These are phyloP conservation scores for Petrea volubilis DNA, from an alignment of 257 asterid species.

Conservation along the genomic window DNA sequence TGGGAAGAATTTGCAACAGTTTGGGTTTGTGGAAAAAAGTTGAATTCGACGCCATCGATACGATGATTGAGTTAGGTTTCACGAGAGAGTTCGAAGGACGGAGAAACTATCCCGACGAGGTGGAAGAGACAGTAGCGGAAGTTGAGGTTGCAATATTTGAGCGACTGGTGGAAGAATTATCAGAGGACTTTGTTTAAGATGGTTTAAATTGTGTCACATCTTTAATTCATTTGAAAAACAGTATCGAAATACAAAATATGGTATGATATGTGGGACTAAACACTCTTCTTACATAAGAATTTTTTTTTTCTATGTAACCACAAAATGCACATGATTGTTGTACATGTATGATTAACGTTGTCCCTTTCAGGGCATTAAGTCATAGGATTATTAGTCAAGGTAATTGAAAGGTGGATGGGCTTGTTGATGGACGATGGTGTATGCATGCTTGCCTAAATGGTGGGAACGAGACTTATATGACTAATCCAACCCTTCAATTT, in stretches of 20 bases:
- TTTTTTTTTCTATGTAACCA: neutral
- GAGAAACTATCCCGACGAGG: constrained; percentile 35
- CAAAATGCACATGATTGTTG: neutral
- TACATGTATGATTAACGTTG: neutral
- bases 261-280: too few relatives aligned
- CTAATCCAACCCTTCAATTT: too few relatives aligned
- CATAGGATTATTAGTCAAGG: neutral
- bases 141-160: constrained; percentile 41
- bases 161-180: constrained; percentile 39
- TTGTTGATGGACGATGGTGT: too few relatives aligned
- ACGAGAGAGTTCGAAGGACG: constrained; percentile 30
- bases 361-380: neutral
- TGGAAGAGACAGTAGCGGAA: constrained; percentile 36
- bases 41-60: constrained; percentile 35
- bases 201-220: too few relatives aligned
- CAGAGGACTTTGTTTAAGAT: constrained; percentile 29
- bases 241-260: too few relatives aligned
- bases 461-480: too few relatives aligned
- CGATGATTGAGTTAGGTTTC: constrained; percentile 44
- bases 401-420: too few relatives aligned
- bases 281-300: neutral
- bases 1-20: constrained; percentile 41
- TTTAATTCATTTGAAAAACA: too few relatives aligned
- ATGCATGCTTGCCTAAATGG: too few relatives aligned
- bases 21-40: constrained; percentile 42